Conservation (phyloP, 2,329 filamentous ascomycete genomes). For the Curvularia hawaiiensis region DNA sequence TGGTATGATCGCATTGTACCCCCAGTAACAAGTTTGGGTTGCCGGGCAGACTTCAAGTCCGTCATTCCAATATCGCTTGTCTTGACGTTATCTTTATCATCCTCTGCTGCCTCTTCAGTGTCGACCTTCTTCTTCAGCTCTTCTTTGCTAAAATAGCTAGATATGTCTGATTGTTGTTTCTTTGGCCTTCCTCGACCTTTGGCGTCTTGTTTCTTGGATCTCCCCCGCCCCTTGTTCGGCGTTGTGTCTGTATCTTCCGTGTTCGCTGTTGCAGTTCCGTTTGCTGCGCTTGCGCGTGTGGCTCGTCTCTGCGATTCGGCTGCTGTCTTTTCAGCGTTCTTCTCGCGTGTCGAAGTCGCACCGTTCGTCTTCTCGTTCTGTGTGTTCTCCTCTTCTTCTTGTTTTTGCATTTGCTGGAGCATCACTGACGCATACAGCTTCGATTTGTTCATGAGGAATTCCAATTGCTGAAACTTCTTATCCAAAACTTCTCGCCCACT, state of each 20-base stretch:
- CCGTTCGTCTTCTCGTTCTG: conserved; percentile 54
- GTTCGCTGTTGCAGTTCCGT: conserved; percentile 17
- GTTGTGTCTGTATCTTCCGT: conserved; percentile 26
- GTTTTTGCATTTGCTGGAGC: conserved; percentile 58
- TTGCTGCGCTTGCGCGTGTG: conserved; percentile 46
- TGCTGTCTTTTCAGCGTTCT: conserved; percentile 54
- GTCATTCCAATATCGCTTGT: conserved; percentile 67
- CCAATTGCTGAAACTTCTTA: conserved; percentile 58
- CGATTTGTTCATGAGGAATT: conserved; percentile 56
- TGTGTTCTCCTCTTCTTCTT: conserved; percentile 54
- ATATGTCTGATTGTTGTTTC: conserved; percentile 55
- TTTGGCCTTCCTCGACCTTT: conserved; percentile 47
- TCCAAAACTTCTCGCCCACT: conserved; percentile 54
- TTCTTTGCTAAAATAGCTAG: conserved; percentile 65
- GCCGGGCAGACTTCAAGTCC: conserved; percentile 78
- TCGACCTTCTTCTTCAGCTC: conserved; percentile 60
- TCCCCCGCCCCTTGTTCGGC: conserved; percentile 40
- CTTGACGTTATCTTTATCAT: conserved; percentile 62
- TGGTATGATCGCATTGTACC: conserved; percentile 95
- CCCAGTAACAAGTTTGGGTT: conserved; percentile 82
- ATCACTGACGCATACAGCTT: conserved; percentile 57
- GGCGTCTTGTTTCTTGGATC: conserved; percentile 45
- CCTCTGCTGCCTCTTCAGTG: conserved; percentile 62
- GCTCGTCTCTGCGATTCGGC: conserved; percentile 54
- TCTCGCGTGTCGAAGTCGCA: conserved; percentile 52